Evolutionary conservation across 208 protist genomes (phyloP).

Genomic region (Naegleria fowleri): DNA sequence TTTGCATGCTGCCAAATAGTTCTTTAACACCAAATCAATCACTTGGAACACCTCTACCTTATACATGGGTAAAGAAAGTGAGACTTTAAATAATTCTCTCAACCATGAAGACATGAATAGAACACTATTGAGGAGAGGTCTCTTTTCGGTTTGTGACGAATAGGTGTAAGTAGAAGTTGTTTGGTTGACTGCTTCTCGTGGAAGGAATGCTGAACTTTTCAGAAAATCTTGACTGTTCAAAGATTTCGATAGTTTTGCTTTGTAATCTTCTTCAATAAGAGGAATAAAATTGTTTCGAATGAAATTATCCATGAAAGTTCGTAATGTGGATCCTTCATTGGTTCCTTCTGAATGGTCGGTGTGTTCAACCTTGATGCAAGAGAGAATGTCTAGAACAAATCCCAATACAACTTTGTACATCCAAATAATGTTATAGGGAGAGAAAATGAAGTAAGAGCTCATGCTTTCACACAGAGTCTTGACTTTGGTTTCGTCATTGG

Average conservation of each 20-base stretch:
- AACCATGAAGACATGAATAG: not conserved
- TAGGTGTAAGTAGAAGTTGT: not conserved
- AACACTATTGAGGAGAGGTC: not conserved
- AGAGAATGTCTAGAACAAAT: not conserved
- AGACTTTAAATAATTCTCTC: not conserved
- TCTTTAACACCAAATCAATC: conserved; percentile 18
- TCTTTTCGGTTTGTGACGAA: not conserved
- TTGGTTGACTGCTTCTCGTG: not conserved
- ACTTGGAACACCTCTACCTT: not conserved
- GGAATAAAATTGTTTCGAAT: not conserved
- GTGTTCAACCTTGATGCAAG: not conserved
- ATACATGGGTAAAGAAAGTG: not conserved
- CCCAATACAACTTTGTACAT: not conserved
- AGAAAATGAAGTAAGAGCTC: not conserved
- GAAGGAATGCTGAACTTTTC: not conserved
- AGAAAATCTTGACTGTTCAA: not conserved
- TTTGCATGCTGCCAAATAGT: not conserved
- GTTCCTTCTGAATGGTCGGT: not conserved
- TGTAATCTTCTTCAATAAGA: not conserved
- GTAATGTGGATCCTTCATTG: not conserved
- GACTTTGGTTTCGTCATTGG: not conserved
- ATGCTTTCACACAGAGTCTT: not conserved
- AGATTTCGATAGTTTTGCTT: not conserved
- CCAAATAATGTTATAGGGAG: conserved; percentile 17
- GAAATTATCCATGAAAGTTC: not conserved